Conservation (phyloP, 176 grass and related monocot species). For the Raddia distichophylla region DNA sequence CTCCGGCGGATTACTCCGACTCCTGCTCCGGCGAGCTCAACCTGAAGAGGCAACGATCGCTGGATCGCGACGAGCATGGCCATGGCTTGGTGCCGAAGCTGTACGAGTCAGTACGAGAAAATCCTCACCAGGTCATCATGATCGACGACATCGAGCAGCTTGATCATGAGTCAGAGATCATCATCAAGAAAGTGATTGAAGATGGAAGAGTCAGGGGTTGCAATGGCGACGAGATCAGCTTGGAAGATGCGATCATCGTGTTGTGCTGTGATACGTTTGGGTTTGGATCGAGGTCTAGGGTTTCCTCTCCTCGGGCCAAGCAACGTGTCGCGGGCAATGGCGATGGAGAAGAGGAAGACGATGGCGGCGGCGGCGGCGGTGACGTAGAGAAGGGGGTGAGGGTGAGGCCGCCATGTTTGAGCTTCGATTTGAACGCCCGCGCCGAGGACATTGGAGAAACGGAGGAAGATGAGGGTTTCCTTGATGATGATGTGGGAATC, state of each 20-base stretch:
- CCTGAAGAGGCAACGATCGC: constrained; percentile 55
- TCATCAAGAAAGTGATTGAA: constrained; percentile 50
- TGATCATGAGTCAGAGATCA: constrained; percentile 38
- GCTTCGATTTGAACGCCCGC: constrained; percentile 80
- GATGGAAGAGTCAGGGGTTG: constrained; percentile 42
- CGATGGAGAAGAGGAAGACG: constrained; percentile 25
- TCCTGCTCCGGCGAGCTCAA: constrained; percentile 39
- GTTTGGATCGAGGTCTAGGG: constrained; percentile 47
- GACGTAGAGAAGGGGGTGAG: constrained; percentile 25
- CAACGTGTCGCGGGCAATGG: constrained; percentile 37
- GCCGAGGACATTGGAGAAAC: constrained; percentile 25
- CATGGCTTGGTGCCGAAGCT: constrained; percentile 32
- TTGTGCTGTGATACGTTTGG: constrained; percentile 62
- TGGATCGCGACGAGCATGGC: constrained; percentile 7
- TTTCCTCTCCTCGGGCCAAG: constrained; percentile 51
- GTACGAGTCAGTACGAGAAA: constrained; percentile 43
- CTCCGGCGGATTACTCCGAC: constrained; percentile 33
- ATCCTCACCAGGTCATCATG: constrained; percentile 67
- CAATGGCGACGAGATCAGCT: constrained; percentile 46
- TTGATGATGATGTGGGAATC: constrained; percentile 48
- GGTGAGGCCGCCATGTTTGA: constrained; percentile 33
- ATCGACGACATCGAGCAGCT: constrained; percentile 62
- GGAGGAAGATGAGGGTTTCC: neutral
- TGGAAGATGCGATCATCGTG: constrained; percentile 71
- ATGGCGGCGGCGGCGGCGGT: neutral